These are phyloP conservation scores for Carex myosuroides DNA, from an alignment of 176 grass and related monocot genomes.

Conservation along the genomic window DNA sequence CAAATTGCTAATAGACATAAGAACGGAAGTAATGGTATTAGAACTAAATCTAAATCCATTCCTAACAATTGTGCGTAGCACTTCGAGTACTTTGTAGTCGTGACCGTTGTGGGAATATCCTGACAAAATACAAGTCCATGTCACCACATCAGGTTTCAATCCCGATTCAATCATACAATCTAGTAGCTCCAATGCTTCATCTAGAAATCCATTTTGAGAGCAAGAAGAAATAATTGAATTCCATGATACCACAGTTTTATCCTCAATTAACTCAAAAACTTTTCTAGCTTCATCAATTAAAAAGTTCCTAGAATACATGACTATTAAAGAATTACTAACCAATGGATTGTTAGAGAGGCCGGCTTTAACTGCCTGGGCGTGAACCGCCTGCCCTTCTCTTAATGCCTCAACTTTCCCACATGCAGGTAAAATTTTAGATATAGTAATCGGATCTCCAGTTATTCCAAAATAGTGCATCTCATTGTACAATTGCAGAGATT, in stretches of 20 bases:
- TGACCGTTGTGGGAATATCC: constrained; percentile 51
- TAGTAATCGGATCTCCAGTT: constrained; percentile 48
- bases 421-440: constrained; percentile 56
- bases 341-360: constrained; percentile 26
- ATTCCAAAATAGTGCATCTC: constrained; percentile 53
- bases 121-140: constrained; percentile 76
- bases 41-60: constrained; percentile 42
- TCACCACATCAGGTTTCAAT: constrained; percentile 39
- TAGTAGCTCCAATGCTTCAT: constrained; percentile 55
- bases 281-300: constrained; percentile 33
- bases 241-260: constrained; percentile 43
- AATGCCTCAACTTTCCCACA: constrained; percentile 42
- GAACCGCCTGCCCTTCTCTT: constrained; percentile 47
- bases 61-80: constrained; percentile 32
- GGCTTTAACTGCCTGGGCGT: constrained; percentile 41
- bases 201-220: constrained; percentile 55
- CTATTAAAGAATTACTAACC: constrained; percentile 67
- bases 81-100: constrained; percentile 31
- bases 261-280: constrained; percentile 36
- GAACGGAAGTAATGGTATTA: constrained; percentile 47
- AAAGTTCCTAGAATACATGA: constrained; percentile 80
- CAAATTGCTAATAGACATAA: constrained; percentile 45
- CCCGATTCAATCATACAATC: constrained; percentile 37
- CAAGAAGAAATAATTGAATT: constrained; percentile 75
- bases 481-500: constrained; percentile 41